These are phyloP conservation scores for Pestalotiopsis sp. DNA, from an alignment of 2,329 filamentous ascomycete genomes.

Conservation along the genomic window DNA sequence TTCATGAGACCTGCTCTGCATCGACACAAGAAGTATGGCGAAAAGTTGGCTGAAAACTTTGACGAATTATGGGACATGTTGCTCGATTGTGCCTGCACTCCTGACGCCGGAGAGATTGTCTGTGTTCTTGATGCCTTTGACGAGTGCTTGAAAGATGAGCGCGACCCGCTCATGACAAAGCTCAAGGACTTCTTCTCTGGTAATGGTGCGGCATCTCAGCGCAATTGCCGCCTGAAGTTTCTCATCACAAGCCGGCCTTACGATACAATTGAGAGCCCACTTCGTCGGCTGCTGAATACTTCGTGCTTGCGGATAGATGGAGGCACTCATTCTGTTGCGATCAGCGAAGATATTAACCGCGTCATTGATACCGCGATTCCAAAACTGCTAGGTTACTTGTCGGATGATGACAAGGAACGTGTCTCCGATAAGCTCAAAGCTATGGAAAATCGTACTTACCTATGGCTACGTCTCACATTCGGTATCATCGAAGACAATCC, in stretches of 20 bases:
- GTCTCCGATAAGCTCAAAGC: too few relatives aligned
- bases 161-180: neutral
- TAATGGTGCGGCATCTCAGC: neutral
- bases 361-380: neutral
- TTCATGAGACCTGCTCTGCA: too few relatives aligned
- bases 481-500: neutral
- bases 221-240: slow-evolving; percentile 5
- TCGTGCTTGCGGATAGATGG: neutral
- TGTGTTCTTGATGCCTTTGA: slow-evolving; percentile 3
- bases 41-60: neutral
- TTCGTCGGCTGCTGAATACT: neutral
- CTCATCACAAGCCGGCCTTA: slow-evolving; percentile 6
- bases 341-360: slow-evolving; percentile 5
- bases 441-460: too few relatives aligned
- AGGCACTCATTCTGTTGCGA: neutral
- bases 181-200: neutral
- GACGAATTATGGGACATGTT: neutral
- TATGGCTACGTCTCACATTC: neutral
- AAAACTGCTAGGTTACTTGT: too few relatives aligned
- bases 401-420: too few relatives aligned
- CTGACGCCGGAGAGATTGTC: neutral
- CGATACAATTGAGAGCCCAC: neutral
- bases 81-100: neutral
- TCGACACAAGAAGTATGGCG: slow-evolving; percentile 2
- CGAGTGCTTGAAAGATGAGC: neutral